Evolutionary conservation across 768 basidiomycete species (phyloP), one percentile per base, ranked within the genome.

Genomic region (Coprinellus micaceus): DNA sequence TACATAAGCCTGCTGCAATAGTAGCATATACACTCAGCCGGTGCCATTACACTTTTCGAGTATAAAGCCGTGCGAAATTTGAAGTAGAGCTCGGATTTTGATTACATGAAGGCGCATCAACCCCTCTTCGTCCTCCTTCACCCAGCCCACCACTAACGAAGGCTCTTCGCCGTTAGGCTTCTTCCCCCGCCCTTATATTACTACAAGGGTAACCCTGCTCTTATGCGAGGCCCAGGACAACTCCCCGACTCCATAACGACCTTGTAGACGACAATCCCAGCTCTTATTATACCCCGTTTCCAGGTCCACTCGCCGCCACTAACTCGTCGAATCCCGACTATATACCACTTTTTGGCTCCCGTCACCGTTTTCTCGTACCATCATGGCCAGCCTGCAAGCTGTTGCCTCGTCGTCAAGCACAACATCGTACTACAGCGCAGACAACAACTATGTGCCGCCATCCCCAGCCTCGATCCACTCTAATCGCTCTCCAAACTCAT

Each of bases 401-500:
- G 60, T 67, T 30, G 69, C 72, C 26, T 67, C 70, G 17, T 75
- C 74, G 54, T 66, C 62, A 58, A 65, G 64, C 57, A 75, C 74
- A 25, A 58, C 65, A 37, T 69, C 70, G 44, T 67, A 19, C 71
- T 75, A 30, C 67, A 70, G 54, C 64, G 68, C 52, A 70, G 71
- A 22, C 50, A 29, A 43, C 54, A 64, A 64, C 54, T 66, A 66
- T 59, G 64, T 72, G 24, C 69, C 74, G 9, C 71, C 74, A 39
- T 74, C 77, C 40, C 69, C 75, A 13, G 64, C 62, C 56, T 76
- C 77, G 47, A 66, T 67, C 60, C 63, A 69, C 15, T 69, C 67
- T 28, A 67, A 59, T 58, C 63, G 54, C 49, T 74, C 74, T 33
- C 72, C 80, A 29, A 43, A 19, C 19, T 57, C 56, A 43, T 52